phyloP scores from a whole-genome alignment of 2,329 filamentous ascomycete genomes.

The Dothiorella sarmentorum region DNA sequence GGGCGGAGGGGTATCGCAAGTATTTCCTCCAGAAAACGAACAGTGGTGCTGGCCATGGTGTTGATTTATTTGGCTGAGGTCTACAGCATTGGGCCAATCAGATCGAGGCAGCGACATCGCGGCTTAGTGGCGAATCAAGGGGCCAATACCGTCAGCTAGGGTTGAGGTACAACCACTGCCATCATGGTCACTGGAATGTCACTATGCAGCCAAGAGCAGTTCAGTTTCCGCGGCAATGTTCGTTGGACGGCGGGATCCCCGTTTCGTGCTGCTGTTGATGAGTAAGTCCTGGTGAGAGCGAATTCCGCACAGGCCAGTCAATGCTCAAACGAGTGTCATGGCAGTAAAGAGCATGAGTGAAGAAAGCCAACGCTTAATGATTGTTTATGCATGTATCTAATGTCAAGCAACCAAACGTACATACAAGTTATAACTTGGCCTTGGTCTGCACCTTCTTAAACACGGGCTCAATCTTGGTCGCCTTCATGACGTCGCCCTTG shows the following conservation, averaged over 20 bases:
- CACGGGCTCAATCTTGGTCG: conserved; percentile 92
- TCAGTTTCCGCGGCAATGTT: too few relatives aligned
- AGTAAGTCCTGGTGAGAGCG: too few relatives aligned
- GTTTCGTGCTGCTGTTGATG: not conserved
- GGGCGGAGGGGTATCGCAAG: not conserved
- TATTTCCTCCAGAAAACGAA: not conserved
- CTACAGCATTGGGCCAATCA: not conserved
- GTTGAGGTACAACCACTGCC: too few relatives aligned
- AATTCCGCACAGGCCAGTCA: too few relatives aligned
- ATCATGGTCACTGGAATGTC: too few relatives aligned
- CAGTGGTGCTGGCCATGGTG: not conserved
- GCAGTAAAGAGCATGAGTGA: too few relatives aligned
- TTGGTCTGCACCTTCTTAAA: conserved; percentile 73
- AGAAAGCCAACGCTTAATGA: too few relatives aligned
- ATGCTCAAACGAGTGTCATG: too few relatives aligned
- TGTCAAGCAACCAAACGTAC: not conserved
- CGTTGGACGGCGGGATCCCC: too few relatives aligned
- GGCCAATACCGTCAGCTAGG: too few relatives aligned
- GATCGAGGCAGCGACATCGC: not conserved
- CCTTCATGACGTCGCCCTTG: conserved; percentile 98
- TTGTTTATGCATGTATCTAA: not conserved
- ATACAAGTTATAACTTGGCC: conserved; percentile 62
- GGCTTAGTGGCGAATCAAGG: not conserved
- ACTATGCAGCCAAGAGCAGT: too few relatives aligned
- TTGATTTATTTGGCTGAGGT: not conserved